Evolutionary conservation across 768 basidiomycete species (phyloP), one percentile per base, ranked within the genome.

Genomic region (Neoboletus brunneissimus): DNA sequence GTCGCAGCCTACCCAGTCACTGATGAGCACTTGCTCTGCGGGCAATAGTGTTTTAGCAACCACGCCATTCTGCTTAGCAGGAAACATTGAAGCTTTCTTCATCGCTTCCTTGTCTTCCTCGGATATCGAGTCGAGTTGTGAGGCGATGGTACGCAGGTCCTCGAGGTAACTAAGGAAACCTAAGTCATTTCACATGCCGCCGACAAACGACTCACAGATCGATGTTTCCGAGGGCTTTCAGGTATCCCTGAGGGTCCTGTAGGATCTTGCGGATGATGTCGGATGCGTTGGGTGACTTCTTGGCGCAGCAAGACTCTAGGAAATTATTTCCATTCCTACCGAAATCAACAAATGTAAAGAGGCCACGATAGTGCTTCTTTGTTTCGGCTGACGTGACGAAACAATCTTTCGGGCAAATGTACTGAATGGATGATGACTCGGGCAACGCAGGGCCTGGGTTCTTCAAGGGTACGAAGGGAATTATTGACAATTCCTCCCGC

Each of bases 341-440:
- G 29, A 61, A 61, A 50, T 61, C 23, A 12, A 61, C 60, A 16
- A 57, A 62, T 3, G 60, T 27, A 40, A 61, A 61, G 23, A 47
- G 47, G n/a, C n/a, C 4, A n/a, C 43, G 60, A 53, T 62, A 15
- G 34, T 61, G 18, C 37, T 0, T 6, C 16, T 37, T 37, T 8
- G 16, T 37, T 1, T 31, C 31, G 11, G 1, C 31, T 31, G 31
- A 31, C 11, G 0, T 4, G 31, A 31, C 12, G 31, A 31, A 12
- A 11, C 31, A 31, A 31, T 31, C 3, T 31, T 31, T 31, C 31
- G 31, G 31, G 11, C 2, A 11, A 11, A 31, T 0, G 11, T 31
- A 31, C 29, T 29, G 29, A 29, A 29, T 29, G 2, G 27, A 6
- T 3, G 29, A 29, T 29, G 29, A 9, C 29, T 29, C 29, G 29